phyloP scores from a whole-genome alignment of 352 stramenopile species.

The Globisporangium mamillatum region DNA sequence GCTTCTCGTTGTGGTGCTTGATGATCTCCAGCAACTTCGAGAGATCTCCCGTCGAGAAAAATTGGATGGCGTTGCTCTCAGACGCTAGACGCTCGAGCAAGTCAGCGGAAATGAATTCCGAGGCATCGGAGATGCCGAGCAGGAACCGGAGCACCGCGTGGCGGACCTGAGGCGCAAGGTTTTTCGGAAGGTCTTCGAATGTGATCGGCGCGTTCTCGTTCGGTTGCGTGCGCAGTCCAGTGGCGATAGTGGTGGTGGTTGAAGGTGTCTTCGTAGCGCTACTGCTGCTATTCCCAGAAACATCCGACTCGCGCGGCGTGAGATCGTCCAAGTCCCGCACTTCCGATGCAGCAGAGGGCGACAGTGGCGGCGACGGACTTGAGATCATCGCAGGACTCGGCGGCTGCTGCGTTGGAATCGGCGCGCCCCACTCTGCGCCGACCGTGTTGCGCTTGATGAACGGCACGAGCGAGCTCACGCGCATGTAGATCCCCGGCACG shows the following conservation, averaged over 20 bases:
- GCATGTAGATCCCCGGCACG: constrained; percentile 37
- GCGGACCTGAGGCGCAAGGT: constrained; percentile 5
- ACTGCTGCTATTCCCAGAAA: not conserved
- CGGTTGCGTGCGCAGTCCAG: not conserved
- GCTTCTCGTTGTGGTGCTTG: constrained; percentile 12
- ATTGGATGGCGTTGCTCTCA: constrained; percentile 7
- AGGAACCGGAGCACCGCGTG: constrained; percentile 8
- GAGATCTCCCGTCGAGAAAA: constrained; percentile 13
- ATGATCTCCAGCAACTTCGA: constrained; percentile 8
- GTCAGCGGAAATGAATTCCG: not conserved
- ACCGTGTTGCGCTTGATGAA: constrained; percentile 33
- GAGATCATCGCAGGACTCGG: not conserved
- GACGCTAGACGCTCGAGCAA: constrained; percentile 4
- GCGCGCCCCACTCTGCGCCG: constrained; percentile 4
- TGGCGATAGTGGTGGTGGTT: not conserved
- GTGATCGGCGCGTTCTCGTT: not conserved
- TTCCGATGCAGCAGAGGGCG: not conserved
- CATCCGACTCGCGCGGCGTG: not conserved
- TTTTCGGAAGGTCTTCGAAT: not conserved
- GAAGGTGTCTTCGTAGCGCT: not conserved
- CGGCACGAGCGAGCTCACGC: constrained; percentile 19
- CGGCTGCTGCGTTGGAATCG: not conserved
- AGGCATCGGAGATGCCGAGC: not conserved
- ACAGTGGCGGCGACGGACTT: not conserved
- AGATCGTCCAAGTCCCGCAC: constrained; percentile 6